These are phyloP conservation scores for Gonapodya prolifera DNA, from an alignment of 192 early-diverging fungal species.

Conservation along the genomic window DNA sequence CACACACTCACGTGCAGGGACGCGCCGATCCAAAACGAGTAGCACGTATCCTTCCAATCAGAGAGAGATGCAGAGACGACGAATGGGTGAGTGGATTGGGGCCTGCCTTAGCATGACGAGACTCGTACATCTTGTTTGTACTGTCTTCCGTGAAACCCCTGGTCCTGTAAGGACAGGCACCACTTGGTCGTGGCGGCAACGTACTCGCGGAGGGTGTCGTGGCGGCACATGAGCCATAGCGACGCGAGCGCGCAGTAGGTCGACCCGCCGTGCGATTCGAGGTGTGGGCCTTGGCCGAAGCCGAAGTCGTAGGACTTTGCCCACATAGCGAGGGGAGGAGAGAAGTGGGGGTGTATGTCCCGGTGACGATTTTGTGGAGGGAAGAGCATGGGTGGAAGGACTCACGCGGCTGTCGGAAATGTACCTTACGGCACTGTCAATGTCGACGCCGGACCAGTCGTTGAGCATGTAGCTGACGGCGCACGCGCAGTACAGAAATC, in stretches of 20 bases:
- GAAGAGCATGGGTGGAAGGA: neutral
- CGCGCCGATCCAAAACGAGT: conserved; percentile 95
- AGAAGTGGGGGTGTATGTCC: neutral
- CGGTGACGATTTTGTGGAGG: neutral
- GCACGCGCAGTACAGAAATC: conserved; percentile 86
- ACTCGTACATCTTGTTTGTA: conserved; percentile 49
- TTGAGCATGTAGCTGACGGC: conserved; percentile 66
- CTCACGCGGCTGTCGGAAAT: conserved; percentile 43
- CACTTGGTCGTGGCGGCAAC: conserved; percentile 48
- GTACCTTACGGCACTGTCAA: conserved; percentile 35
- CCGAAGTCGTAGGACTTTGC: conserved; percentile 54
- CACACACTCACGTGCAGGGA: conserved; percentile 38
- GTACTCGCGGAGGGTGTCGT: conserved; percentile 18
- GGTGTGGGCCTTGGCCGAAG: conserved; percentile 59
- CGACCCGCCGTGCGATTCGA: conserved; percentile 84
- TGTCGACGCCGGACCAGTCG: conserved; percentile 83
- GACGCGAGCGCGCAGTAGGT: conserved; percentile 83
- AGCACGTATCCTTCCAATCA: conserved; percentile 65
- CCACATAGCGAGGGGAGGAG: neutral
- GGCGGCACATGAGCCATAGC: conserved; percentile 51
- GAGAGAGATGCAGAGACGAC: neutral
- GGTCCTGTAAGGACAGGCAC: conserved; percentile 62
- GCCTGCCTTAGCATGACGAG: neutral
- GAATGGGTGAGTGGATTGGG: too few species aligned
- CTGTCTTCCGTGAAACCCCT: conserved; percentile 81